Percentiles rank a stretch among this genome's conserved stretches.
phyloP scores from a whole-genome alignment of 2,329 filamentous ascomycete species.

The Teratosphaeria destructans region DNA sequence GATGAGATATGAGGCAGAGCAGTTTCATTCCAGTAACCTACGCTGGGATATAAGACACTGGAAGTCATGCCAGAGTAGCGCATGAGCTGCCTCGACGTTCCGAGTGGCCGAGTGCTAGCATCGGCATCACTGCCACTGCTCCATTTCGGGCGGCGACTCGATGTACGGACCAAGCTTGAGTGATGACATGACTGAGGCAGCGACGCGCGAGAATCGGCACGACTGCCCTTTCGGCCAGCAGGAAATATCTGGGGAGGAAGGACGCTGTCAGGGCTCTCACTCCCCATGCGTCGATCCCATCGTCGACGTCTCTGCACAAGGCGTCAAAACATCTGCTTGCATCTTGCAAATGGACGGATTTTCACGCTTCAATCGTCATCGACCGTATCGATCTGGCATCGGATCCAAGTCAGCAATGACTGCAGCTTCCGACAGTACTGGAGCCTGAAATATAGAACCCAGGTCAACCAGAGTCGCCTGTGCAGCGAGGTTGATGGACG shows the following conservation, averaged over 20 bases:
- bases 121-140: background rate
- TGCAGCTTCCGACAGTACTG: no score
- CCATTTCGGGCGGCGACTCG: no score
- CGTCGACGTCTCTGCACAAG: background rate
- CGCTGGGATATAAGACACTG: background rate
- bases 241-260: no score
- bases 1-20: slow-evolving; percentile 12
- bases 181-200: background rate
- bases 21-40: background rate
- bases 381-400: background rate
- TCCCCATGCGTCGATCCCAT: background rate
- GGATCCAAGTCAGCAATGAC: no score
- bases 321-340: background rate
- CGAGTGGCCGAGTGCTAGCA: background rate
- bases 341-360: no score
- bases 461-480: background rate
- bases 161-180: background rate
- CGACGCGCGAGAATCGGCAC: background rate
- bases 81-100: background rate
- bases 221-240: background rate
- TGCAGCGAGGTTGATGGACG: background rate
- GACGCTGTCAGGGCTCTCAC: background rate
- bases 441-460: background rate
- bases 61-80: background rate
- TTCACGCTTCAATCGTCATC: background rate